phyloP scores from a whole-genome alignment of 1,284 basidiomycete species.

The Moesziomyces sp. region DNA sequence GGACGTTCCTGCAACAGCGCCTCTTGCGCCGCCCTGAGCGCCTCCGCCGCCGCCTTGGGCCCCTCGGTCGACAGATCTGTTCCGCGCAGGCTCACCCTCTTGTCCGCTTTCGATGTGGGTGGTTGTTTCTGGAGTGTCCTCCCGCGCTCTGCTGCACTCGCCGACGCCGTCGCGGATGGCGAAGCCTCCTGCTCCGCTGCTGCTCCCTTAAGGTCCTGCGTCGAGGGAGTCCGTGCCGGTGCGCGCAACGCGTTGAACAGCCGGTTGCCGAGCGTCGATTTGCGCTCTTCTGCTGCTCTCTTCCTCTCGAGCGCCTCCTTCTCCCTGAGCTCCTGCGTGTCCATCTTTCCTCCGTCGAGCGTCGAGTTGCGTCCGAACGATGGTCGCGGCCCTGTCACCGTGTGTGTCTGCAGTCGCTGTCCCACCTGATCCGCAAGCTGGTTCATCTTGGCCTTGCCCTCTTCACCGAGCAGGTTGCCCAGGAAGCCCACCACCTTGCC shows the following conservation, averaged over 20 bases:
- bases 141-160: slow-evolving; percentile 18
- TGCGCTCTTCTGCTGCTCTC: slow-evolving; percentile 32
- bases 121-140: slow-evolving; percentile 33
- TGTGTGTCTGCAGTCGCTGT: slow-evolving; percentile 61
- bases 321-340: slow-evolving; percentile 49
- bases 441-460: slow-evolving; percentile 65
- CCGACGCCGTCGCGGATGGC: neutral
- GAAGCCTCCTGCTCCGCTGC: slow-evolving; percentile 5
- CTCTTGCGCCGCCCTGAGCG: slow-evolving; percentile 54
- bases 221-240: slow-evolving; percentile 27
- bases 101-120: slow-evolving; percentile 17
- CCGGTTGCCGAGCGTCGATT: slow-evolving; percentile 46
- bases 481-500: slow-evolving; percentile 65
- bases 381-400: slow-evolving; percentile 62
- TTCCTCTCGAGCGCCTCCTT: slow-evolving; percentile 44
- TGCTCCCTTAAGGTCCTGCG: slow-evolving; percentile 24
- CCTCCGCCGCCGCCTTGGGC: slow-evolving; percentile 55
- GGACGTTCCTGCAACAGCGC: slow-evolving; percentile 54
- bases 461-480: slow-evolving; percentile 64
- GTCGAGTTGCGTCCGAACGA: slow-evolving; percentile 57
- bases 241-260: slow-evolving; percentile 46
- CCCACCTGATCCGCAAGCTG: slow-evolving; percentile 65
- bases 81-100: slow-evolving; percentile 45
- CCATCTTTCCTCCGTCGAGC: slow-evolving; percentile 49
- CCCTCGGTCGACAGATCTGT: slow-evolving; percentile 51